phyloP scores from a whole-genome alignment of 208 protist genomes.

The Crithidia bombi region DNA sequence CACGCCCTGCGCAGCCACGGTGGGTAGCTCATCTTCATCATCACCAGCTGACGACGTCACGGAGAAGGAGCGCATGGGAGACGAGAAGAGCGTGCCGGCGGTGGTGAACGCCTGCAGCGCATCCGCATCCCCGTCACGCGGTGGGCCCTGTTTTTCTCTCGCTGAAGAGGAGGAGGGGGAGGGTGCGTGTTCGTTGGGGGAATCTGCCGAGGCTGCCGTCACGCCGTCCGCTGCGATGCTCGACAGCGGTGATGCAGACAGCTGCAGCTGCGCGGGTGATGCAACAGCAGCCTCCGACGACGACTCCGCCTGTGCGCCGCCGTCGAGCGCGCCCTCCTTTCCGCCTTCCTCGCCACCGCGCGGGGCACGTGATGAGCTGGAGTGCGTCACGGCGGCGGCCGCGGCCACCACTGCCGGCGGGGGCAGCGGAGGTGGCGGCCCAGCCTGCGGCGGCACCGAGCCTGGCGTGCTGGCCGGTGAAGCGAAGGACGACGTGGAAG shows the following conservation, averaged over 20 bases:
- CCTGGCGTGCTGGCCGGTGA: not conserved
- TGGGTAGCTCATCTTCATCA: not conserved
- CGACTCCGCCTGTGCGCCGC: too few relatives aligned
- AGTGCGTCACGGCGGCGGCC: not conserved
- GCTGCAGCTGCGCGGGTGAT: too few relatives aligned
- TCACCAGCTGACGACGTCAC: not conserved
- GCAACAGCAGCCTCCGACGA: too few relatives aligned
- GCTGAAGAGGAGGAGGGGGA: not conserved
- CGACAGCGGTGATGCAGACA: too few relatives aligned
- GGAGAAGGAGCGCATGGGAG: slow-evolving; percentile 2
- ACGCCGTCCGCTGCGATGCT: too few relatives aligned
- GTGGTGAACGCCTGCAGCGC: slow-evolving; percentile 1
- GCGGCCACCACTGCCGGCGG: not conserved
- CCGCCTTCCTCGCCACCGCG: too few relatives aligned
- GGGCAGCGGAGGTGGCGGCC: not conserved
- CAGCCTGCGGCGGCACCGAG: not conserved
- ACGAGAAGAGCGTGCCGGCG: slow-evolving; percentile 9
- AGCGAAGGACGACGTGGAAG: not conserved
- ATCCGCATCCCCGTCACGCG: too few relatives aligned
- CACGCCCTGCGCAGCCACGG: not conserved
- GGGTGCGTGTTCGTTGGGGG: not conserved
- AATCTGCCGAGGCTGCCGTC: too few relatives aligned
- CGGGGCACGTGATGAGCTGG: too few relatives aligned
- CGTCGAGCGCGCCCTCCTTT: too few relatives aligned
- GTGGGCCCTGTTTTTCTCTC: not conserved